Conservation (phyloP, 495 filamentous ascomycete genomes). For the Clohesyomyces aquaticus region DNA sequence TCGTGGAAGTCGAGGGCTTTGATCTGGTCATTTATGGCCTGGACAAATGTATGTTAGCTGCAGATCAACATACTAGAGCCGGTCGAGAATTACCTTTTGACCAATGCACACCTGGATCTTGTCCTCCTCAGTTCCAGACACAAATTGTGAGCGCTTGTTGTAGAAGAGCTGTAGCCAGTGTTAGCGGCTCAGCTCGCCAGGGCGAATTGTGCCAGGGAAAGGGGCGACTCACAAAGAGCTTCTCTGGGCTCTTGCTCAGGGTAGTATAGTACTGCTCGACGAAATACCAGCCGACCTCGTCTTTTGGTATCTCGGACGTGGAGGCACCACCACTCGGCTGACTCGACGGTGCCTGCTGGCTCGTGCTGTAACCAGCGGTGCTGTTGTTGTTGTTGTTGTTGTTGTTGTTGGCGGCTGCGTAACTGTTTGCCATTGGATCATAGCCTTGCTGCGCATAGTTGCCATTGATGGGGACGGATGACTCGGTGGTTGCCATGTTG, state of each 20-base stretch:
- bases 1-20: slow-evolving; percentile 92
- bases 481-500: slow-evolving; percentile 48
- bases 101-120: slow-evolving; percentile 80
- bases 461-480: slow-evolving; percentile 49
- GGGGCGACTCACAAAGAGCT: slow-evolving; percentile 72
- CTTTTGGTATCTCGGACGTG: slow-evolving; percentile 57
- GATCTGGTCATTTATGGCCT: slow-evolving; percentile 94
- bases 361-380: slow-evolving; percentile 23
- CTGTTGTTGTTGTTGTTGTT: slow-evolving; percentile 29
- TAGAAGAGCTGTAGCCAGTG: slow-evolving; percentile 51
- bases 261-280: slow-evolving; percentile 99
- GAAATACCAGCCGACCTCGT: slow-evolving; percentile 98
- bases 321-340: slow-evolving; percentile 14
- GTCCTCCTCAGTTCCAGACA: slow-evolving; percentile 73
- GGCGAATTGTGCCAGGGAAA: too few species aligned
- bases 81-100: slow-evolving; percentile 61
- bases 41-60: slow-evolving; percentile 13
- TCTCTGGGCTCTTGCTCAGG: slow-evolving; percentile 89
- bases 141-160: slow-evolving; percentile 54
- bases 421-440: slow-evolving; percentile 41
- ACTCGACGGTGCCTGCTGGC: slow-evolving; percentile 25
- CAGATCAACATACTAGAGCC: not conserved
- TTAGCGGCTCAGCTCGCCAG: not conserved
- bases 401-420: slow-evolving; percentile 40
- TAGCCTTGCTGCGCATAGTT: slow-evolving; percentile 47